Evolutionary conservation across 2,329 filamentous ascomycete genomes (phyloP).

Genomic region (Arthrocladium fulminans): DNA sequence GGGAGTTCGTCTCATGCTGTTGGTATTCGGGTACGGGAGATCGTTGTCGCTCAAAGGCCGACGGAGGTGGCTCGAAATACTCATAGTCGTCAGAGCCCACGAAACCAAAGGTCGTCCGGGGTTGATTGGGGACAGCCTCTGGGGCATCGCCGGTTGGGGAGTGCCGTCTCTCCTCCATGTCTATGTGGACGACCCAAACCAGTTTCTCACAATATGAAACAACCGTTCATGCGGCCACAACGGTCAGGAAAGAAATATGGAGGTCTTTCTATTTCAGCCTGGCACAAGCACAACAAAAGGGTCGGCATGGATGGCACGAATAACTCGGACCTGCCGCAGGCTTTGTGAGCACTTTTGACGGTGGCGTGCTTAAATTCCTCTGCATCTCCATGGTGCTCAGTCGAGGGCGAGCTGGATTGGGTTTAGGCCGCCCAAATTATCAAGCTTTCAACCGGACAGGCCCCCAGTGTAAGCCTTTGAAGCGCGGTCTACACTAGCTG

Average conservation of each 20-base stretch:
- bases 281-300: neutral
- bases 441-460: neutral
- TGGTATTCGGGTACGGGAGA: constrained; percentile 8
- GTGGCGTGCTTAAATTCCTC: neutral
- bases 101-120: constrained; percentile 4
- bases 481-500: neutral
- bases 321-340: neutral
- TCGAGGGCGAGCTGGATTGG: neutral
- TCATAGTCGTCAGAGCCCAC: constrained; percentile 8
- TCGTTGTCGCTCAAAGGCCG: constrained; percentile 2
- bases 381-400: neutral
- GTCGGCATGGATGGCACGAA: neutral
- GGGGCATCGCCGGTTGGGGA: constrained; percentile 3
- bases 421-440: neutral
- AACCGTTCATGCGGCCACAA: neutral
- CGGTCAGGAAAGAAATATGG: neutral
- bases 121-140: constrained; percentile 4
- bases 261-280: neutral
- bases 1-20: constrained; percentile 3
- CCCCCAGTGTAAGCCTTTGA: neutral
- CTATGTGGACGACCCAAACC: neutral
- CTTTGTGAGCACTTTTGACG: neutral
- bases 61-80: constrained; percentile 5
- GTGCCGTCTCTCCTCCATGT: neutral
- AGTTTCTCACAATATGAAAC: neutral